Conservation (phyloP, 2,329 filamentous ascomycete species). For the Penicillium capsulatum region DNA sequence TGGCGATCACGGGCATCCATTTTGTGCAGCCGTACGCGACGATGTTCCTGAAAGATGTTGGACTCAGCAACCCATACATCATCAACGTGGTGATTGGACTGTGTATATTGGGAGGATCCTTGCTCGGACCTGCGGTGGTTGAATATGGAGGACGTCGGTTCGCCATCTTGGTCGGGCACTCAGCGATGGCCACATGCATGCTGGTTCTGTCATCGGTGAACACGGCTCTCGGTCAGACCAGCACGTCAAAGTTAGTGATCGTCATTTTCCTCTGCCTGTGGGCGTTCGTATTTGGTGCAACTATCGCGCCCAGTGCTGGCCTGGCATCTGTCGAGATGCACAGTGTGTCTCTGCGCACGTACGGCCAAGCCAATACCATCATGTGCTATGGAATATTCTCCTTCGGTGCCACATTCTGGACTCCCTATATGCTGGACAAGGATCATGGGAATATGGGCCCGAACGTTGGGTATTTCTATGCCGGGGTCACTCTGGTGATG, state of each 20-base stretch:
- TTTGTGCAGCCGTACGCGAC: slow-evolving; percentile 19
- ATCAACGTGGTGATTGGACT: slow-evolving; percentile 22
- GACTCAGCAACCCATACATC: slow-evolving; percentile 21
- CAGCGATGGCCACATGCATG: slow-evolving; percentile 23
- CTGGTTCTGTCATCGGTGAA: slow-evolving; percentile 20
- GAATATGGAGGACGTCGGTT: slow-evolving; percentile 25
- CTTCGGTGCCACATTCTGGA: slow-evolving; percentile 24
- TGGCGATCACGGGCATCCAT: slow-evolving; percentile 26
- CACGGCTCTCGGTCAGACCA: slow-evolving; percentile 16
- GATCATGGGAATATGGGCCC: slow-evolving; percentile 27
- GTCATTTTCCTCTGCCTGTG: slow-evolving; percentile 26
- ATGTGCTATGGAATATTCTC: slow-evolving; percentile 22
- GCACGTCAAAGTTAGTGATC: slow-evolving; percentile 19
- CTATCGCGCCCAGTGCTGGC: slow-evolving; percentile 21
- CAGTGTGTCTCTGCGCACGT: slow-evolving; percentile 25
- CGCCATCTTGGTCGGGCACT: slow-evolving; percentile 20
- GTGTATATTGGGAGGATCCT: slow-evolving; percentile 19
- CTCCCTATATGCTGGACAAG: slow-evolving; percentile 24
- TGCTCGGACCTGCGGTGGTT: slow-evolving; percentile 16
- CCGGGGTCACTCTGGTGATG: slow-evolving; percentile 18
- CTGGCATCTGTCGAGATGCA: slow-evolving; percentile 28
- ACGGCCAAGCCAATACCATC: slow-evolving; percentile 25
- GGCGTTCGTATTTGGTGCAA: slow-evolving; percentile 26
- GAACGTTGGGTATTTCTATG: slow-evolving; percentile 31
- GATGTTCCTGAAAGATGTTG: slow-evolving; percentile 20